A percentile compares a stretch with the other conserved stretches of the same genome.
Evolutionary conservation across 306 rosid species (phyloP).

Genomic region (Lathyrus oleraceus): DNA sequence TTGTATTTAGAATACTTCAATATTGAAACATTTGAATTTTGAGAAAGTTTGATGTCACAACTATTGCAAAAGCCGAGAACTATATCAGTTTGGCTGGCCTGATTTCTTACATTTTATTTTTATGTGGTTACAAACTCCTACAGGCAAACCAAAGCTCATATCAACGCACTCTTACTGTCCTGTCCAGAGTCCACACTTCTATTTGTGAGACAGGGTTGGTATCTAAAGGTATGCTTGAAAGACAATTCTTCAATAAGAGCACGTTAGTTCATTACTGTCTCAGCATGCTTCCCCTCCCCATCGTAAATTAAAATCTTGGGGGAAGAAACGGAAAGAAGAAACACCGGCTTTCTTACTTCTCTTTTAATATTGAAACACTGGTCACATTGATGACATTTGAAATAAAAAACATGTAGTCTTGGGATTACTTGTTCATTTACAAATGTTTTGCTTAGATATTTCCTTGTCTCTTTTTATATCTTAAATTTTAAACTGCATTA

Average conservation of each 20-base stretch:
- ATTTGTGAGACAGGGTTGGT: slow-evolving; percentile 52
- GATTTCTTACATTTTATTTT: slow-evolving; percentile 16
- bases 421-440: slow-evolving; percentile 6
- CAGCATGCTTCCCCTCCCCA: not conserved
- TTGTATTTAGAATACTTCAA: slow-evolving; percentile 19
- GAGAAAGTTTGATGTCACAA: not conserved
- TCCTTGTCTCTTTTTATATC: not conserved
- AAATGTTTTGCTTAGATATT: not conserved
- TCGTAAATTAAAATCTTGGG: not conserved
- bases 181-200: slow-evolving; percentile 63
- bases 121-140: slow-evolving; percentile 23
- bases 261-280: not conserved
- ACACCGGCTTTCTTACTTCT: not conserved
- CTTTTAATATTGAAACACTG: slow-evolving; percentile 9
- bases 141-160: slow-evolving; percentile 79
- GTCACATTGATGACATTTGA: not conserved
- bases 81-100: not conserved
- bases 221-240: slow-evolving; percentile 56
- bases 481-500: not conserved
- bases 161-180: slow-evolving; percentile 67
- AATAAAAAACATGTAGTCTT: not conserved
- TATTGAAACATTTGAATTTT: slow-evolving; percentile 3
- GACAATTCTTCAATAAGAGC: slow-evolving; percentile 9
- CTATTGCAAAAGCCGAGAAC: slow-evolving; percentile 1
- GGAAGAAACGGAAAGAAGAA: slow-evolving; percentile 1